Percentiles rank a stretch among this genome's conserved stretches.
These are phyloP conservation scores for Ophiostoma australiae DNA, from an alignment of 2,329 filamentous ascomycete genomes.

Conservation along the genomic window DNA sequence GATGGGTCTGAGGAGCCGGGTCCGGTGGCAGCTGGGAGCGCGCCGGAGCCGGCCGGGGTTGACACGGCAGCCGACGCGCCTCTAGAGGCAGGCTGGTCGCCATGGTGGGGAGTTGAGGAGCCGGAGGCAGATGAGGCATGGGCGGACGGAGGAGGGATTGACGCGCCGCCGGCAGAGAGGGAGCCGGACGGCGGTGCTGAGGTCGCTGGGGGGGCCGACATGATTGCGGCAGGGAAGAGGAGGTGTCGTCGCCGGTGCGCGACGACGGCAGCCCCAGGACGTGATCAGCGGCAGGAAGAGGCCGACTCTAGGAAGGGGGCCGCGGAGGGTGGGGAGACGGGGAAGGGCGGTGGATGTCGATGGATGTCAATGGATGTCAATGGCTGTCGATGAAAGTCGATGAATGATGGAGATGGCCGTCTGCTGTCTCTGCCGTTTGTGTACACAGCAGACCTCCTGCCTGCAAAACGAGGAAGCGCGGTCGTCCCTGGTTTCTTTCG, in stretches of 20 bases:
- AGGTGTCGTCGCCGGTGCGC: constrained; percentile 36
- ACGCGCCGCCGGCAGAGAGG: constrained; percentile 20
- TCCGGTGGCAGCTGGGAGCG: neutral
- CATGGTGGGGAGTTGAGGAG: constrained; percentile 4
- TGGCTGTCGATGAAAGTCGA: neutral
- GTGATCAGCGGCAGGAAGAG: constrained; percentile 6
- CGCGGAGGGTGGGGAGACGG: constrained; percentile 18
- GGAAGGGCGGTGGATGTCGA: neutral
- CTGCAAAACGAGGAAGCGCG: constrained; percentile 26
- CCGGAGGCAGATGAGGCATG: constrained; percentile 13
- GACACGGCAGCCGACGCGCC: constrained; percentile 4
- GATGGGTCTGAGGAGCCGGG: neutral
- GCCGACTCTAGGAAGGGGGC: neutral
- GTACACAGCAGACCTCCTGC: constrained; percentile 4
- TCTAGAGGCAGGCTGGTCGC: neutral
- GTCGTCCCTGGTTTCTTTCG: constrained; percentile 16
- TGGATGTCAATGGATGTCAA: constrained; percentile 10
- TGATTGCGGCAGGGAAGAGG: constrained; percentile 32
- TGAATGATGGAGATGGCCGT: constrained; percentile 16
- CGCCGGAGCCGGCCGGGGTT: constrained; percentile 4
- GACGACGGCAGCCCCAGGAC: constrained; percentile 30
- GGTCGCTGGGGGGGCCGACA: constrained; percentile 43
- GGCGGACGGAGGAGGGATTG: constrained; percentile 16
- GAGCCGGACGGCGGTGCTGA: constrained; percentile 28
- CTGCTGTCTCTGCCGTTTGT: neutral